These are phyloP conservation scores for Saposhnikovia divaricata DNA, from an alignment of 129 eudicot genomes.

Conservation along the genomic window DNA sequence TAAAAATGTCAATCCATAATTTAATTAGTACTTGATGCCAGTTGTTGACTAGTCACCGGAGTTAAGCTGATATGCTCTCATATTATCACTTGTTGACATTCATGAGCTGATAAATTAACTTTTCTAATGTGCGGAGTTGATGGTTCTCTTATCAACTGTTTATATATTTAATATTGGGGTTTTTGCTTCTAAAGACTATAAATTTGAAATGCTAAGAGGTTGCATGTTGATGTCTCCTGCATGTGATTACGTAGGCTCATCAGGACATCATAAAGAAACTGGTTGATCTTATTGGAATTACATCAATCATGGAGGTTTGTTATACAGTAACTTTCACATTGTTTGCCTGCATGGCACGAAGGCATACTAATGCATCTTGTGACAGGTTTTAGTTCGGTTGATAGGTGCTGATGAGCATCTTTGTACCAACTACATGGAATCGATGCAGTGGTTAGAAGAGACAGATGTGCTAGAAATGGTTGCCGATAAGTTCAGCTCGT, in stretches of 20 bases:
- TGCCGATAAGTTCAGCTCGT: conserved; percentile 83
- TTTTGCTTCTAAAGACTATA: not conserved
- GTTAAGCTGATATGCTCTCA: not conserved
- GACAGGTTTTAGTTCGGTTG: conserved; percentile 89
- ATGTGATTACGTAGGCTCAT: conserved; percentile 44
- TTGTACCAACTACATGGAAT: conserved; percentile 48
- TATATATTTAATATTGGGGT: not conserved
- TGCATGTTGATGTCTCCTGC: conserved; percentile 1
- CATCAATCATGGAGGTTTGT: conserved; percentile 96
- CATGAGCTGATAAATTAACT: not conserved
- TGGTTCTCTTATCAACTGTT: not conserved
- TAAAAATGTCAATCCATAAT: not conserved
- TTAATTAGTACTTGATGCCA: not conserved
- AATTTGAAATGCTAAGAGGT: not conserved
- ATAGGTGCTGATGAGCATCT: conserved; percentile 96
- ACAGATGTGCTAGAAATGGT: conserved; percentile 85
- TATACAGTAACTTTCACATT: not conserved
- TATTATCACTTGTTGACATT: not conserved
- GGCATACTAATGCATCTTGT: conserved; percentile 13
- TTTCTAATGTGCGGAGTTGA: no score
- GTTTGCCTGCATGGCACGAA: not conserved
- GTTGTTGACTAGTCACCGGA: not conserved
- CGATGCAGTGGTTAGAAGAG: conserved; percentile 89
- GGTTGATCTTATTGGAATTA: conserved; percentile 85
- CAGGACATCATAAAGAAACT: conserved; percentile 65